These are phyloP conservation scores for Didymella exigua DNA, from an alignment of 2,329 filamentous ascomycete genomes.

Conservation along the genomic window DNA sequence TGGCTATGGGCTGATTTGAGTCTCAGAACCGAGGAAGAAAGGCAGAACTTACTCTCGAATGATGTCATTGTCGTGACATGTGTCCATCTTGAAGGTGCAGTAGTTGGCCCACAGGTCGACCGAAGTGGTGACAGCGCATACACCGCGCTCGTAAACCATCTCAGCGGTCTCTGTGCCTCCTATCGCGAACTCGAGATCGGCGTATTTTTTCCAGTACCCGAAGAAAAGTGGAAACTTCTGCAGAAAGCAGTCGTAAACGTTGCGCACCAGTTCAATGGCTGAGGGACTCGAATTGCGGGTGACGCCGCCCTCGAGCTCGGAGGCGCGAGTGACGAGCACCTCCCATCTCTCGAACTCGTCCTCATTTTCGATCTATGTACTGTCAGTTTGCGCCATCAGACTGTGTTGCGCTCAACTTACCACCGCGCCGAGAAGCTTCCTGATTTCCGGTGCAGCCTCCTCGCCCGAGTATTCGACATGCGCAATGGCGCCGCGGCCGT, in stretches of 20 bases:
- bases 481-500: constrained; percentile 40
- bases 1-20: constrained; percentile 38
- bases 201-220: constrained; percentile 99
- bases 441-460: constrained; percentile 64
- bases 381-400: constrained; percentile 19
- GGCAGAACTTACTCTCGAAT: constrained; percentile 96
- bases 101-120: constrained; percentile 98
- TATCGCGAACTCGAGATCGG: constrained; percentile 95
- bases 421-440: constrained; percentile 76
- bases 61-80: constrained; percentile 89
- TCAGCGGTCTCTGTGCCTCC: constrained; percentile 96
- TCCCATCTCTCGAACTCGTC: constrained; percentile 97
- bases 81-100: constrained; percentile 97
- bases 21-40: constrained; percentile 34
- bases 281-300: constrained; percentile 97
- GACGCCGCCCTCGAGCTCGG: constrained; percentile 86
- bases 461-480: constrained; percentile 42
- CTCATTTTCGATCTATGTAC: constrained; percentile 65
- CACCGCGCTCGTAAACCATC: constrained; percentile 96
- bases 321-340: constrained; percentile 81
- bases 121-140: constrained; percentile 89
- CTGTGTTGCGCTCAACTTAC: constrained; percentile 58
- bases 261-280: constrained; percentile 83
- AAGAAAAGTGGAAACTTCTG: constrained; percentile 94
- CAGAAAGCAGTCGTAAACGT: constrained; percentile 90